Base-by-base conservation (phyloP, 2,329 filamentous ascomycete species). In the Xylaria sp. region DNA sequence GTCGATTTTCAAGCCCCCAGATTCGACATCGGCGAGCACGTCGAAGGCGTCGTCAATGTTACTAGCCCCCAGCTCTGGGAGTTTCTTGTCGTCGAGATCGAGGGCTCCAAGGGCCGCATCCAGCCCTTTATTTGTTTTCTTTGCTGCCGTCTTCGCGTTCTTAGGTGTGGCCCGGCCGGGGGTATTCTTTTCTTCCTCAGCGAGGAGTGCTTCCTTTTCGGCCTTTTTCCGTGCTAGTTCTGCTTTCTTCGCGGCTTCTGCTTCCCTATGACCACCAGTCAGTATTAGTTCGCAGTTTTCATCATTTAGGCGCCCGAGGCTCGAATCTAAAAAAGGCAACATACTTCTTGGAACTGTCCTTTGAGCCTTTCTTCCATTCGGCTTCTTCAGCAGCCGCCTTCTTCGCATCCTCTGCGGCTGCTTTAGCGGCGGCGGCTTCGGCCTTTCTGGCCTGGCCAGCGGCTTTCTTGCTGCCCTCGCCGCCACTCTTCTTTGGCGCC, bases 21-120 rank as follows among this genome's bases (percentile, higher is more conserved):
- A 82, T 18, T 86, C 85, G 62, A 98, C 81, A 2, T 59, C 62
- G 2, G 89, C 90, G 33, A 98, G 88, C 2, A 94, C 94, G 76
- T 98, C 94, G 59, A 98, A 88, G 0, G 94, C 94, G 77, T 98
- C 95, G 80, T 98, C 94, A 80, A 99, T 97, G 0, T 91, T 87
- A 0, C 91, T 87, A 3, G 94, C 94, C 3, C 94, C 94, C 79
- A 91, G 94, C 76, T 98, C 86, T 0, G 92, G 82, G 56, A 81
- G 84, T 75, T 96, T 60, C 41, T 69, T 62, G 41, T 71, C 68
- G 28, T 62, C 51, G 3, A 67, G 9, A 13, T 59, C 92, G 72
- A 97, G 90, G 79, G 92, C 90, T 20, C 86, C 88, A 49, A 95
- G 87, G n/a, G 69, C 69, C 2, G 46, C 31, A 23, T 68, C 73